Base-by-base conservation (phyloP, 177 flowering plant species). In the Vitis hybrid region DNA sequence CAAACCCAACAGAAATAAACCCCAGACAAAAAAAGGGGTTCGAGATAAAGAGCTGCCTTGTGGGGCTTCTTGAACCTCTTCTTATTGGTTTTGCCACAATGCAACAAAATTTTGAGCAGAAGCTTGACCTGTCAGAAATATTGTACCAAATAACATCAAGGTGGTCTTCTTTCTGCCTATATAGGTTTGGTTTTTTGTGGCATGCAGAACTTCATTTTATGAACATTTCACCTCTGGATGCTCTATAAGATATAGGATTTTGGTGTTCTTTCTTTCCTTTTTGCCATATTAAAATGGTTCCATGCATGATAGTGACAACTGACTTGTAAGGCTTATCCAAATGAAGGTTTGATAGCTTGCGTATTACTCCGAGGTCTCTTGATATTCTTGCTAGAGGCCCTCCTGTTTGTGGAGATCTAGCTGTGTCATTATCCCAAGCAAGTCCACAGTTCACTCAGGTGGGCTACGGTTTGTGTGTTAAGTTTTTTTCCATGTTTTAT, bases 381-480 rank as follows among this genome's bases (percentile, higher is more conserved):
- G 97, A 96, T 70, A 89, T 96, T 79, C 97, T 96, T 70, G 89
- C 97, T 53, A 83, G 82, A 79, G 97, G 98, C 72, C 79, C 99
- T 76, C 97, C 99, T 58, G 90, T 93, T 71, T 96, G 98, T 84
- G 99, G 99, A 71, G 97, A 93, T 82, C 97, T 96, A 78, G 97
- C 99, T 64, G 97, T 94, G 63, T 85, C 98, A 78, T 75, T 96
- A 70, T 90, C 99, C 49, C 98, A 91, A 81, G 85, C 97, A 33
- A 94, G 99, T 65, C 97, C 98, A 57, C 99, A 96, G 83, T 96
- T 96, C 77, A 90, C 98, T 51, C 98, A 95, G 91, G 99, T 91
- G 71, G 61, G 76, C 45, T 39, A 5, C 19, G 50, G 61, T 53
- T 19, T 10, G 29, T 10, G 29, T 62, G 10, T 14, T 59, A 8